Evolutionary conservation across 345 rosid species (phyloP).

Genomic region (Camelina hispida): DNA sequence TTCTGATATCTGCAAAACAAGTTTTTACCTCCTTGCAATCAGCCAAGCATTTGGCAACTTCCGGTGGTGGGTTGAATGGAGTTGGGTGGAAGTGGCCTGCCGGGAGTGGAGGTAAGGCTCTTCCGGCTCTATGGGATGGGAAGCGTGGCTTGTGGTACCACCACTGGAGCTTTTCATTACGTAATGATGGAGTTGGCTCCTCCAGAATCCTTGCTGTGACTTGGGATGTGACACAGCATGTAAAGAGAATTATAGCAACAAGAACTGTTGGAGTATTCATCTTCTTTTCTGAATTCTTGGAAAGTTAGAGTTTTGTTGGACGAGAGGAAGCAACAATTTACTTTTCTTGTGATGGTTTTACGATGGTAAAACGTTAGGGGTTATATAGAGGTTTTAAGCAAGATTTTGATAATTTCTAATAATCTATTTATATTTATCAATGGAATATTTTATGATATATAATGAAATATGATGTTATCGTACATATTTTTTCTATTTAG

Average conservation of each 20-base stretch:
- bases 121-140: background rate
- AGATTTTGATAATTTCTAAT: conserved; percentile 1
- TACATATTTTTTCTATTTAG: background rate
- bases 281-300: background rate
- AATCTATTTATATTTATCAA: background rate
- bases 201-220: background rate
- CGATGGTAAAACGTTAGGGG: background rate
- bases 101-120: too few species aligned
- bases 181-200: conserved; percentile 5
- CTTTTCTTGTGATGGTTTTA: background rate
- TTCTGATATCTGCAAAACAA: conserved; percentile 6
- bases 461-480: background rate
- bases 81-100: background rate
- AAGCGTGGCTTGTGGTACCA: background rate
- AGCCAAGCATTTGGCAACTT: conserved; percentile 7
- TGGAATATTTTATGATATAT: background rate
- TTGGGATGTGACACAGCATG: conserved; percentile 28
- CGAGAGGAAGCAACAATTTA: background rate
- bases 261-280: conserved; percentile 16
- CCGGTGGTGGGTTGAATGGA: background rate
- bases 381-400: background rate
- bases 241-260: conserved; percentile 10
- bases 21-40: background rate
- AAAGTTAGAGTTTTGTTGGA: background rate
- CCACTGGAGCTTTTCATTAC: conserved; percentile 8